Evolutionary conservation across 1,284 basidiomycete species (phyloP).

Genomic region (Veloporphyrellus conicus): DNA sequence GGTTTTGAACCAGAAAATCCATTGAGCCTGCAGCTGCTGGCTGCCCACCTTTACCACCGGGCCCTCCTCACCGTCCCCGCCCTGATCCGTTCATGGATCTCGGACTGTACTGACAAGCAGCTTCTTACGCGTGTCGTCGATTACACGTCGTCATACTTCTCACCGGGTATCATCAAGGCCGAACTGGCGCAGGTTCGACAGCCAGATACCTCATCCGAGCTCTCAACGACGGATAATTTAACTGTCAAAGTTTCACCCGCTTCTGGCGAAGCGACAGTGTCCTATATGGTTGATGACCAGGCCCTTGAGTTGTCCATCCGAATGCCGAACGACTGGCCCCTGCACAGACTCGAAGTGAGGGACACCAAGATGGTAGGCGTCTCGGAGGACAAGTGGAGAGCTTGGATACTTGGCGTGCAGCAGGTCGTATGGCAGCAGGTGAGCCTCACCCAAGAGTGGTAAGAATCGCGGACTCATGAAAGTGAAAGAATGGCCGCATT

Average conservation of each 20-base stretch:
- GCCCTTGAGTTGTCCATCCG: slow-evolving; percentile 86
- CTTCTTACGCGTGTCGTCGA: slow-evolving; percentile 70
- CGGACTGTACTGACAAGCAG: slow-evolving; percentile 85
- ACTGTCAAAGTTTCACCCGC: slow-evolving; percentile 68
- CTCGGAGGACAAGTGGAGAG: slow-evolving; percentile 86
- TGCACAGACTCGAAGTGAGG: slow-evolving; percentile 84
- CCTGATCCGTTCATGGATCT: slow-evolving; percentile 81
- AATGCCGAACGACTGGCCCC: slow-evolving; percentile 88
- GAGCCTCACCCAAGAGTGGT: slow-evolving; percentile 29
- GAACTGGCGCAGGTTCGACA: slow-evolving; percentile 78
- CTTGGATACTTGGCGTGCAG: slow-evolving; percentile 91
- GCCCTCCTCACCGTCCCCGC: slow-evolving; percentile 79
- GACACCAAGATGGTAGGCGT: slow-evolving; percentile 87
- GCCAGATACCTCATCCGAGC: slow-evolving; percentile 56
- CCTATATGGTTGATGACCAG: slow-evolving; percentile 92
- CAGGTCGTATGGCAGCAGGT: slow-evolving; percentile 88
- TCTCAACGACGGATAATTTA: slow-evolving; percentile 76
- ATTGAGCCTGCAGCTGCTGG: slow-evolving; percentile 65
- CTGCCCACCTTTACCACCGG: slow-evolving; percentile 87
- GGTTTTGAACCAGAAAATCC: slow-evolving; percentile 60
- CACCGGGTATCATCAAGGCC: slow-evolving; percentile 81
- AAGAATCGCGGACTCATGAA: slow-evolving; percentile 5
- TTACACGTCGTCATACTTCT: slow-evolving; percentile 86
- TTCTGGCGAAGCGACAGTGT: slow-evolving; percentile 73
- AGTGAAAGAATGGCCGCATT: slow-evolving; percentile 78